Percentiles rank a stretch among this genome's conserved stretches.
Evolutionary conservation across 768 basidiomycete species (phyloP).

Genomic region (Lentinus tigrinus): DNA sequence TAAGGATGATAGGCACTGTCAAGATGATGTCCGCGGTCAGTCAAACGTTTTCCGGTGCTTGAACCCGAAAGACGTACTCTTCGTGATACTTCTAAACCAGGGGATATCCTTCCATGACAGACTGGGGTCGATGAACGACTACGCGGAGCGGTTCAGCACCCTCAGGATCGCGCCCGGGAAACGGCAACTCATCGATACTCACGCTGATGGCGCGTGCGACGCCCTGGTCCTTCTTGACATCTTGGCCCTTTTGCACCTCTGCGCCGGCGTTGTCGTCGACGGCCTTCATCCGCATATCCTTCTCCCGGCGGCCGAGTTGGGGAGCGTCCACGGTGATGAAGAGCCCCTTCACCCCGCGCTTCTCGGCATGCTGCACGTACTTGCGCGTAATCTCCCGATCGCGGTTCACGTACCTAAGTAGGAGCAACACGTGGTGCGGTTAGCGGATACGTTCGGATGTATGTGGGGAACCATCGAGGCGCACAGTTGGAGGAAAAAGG

Average conservation of each 20-base stretch:
- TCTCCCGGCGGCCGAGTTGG: slow-evolving; percentile 90
- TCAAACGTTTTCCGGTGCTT: not conserved
- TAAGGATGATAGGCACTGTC: slow-evolving; percentile 84
- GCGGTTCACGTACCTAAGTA: slow-evolving; percentile 80
- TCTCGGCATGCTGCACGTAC: slow-evolving; percentile 87
- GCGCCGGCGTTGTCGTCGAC: slow-evolving; percentile 60
- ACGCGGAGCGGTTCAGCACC: slow-evolving; percentile 34
- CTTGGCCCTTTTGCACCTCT: slow-evolving; percentile 45
- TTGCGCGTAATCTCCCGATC: slow-evolving; percentile 82
- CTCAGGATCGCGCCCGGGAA: not conserved
- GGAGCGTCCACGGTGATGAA: slow-evolving; percentile 99
- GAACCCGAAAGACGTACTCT: slow-evolving; percentile 35
- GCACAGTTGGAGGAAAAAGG: slow-evolving; percentile 84
- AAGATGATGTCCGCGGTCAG: not conserved
- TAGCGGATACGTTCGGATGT: not conserved
- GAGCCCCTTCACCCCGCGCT: slow-evolving; percentile 85
- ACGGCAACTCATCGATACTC: slow-evolving; percentile 24
- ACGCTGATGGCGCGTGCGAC: slow-evolving; percentile 93
- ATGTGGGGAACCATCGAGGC: slow-evolving; percentile 17
- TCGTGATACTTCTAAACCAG: slow-evolving; percentile 61
- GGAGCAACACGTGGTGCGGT: not conserved
- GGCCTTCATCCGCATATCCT: slow-evolving; percentile 46
- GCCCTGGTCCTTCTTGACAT: slow-evolving; percentile 46
- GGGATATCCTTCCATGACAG: slow-evolving; percentile 83
- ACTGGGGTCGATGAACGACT: slow-evolving; percentile 95